Conservation (phyloP, 2,329 filamentous ascomycete genomes). For the Trichoderma aggressivum region DNA sequence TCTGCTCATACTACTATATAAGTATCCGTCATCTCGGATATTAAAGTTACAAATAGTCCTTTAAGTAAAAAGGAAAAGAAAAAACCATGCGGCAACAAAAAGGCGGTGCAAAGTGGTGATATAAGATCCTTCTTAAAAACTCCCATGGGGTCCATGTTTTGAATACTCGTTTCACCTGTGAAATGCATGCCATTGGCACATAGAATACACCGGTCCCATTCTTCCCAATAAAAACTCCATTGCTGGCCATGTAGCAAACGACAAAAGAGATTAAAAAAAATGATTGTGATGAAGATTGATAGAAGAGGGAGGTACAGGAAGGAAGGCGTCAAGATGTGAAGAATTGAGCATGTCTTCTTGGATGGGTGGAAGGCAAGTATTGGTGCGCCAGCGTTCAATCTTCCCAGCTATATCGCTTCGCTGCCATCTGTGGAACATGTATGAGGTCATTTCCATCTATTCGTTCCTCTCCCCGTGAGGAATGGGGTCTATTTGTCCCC, state of each 20-base stretch:
- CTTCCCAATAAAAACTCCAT: constrained; percentile 3
- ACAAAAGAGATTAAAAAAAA: background rate
- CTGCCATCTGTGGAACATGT: constrained; percentile 50
- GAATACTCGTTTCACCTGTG: background rate
- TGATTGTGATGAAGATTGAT: background rate
- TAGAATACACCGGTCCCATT: background rate
- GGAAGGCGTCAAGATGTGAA: background rate
- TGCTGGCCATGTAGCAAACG: background rate
- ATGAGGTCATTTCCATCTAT: constrained; percentile 47
- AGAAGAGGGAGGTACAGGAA: background rate
- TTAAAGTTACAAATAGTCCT: background rate
- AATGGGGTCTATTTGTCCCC: constrained; percentile 12
- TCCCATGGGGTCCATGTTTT: background rate
- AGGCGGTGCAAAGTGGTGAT: background rate
- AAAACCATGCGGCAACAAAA: background rate
- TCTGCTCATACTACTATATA: background rate
- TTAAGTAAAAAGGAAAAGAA: background rate
- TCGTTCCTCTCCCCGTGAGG: constrained; percentile 36
- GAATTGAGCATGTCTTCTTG: background rate
- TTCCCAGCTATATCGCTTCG: constrained; percentile 52
- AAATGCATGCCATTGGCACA: background rate
- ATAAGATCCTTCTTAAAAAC: background rate
- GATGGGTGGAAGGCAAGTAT: background rate
- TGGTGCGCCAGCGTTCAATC: constrained; percentile 21
- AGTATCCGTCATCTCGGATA: background rate